Conservation (phyloP, 768 basidiomycete genomes). For the Leucocoprinus sp. region DNA sequence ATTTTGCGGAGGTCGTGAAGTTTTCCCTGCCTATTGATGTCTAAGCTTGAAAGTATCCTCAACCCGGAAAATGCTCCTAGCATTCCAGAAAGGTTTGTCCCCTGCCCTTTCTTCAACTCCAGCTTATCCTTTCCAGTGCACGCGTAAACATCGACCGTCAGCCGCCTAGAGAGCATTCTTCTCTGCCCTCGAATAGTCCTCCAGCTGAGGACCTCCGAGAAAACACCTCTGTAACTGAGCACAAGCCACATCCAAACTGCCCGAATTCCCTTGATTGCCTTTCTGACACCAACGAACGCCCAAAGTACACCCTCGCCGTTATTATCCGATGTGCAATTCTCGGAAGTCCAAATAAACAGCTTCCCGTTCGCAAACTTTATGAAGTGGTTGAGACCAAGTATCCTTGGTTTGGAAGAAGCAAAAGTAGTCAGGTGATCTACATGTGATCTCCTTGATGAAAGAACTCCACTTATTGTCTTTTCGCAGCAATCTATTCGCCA, state of each 20-base stretch:
- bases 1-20: slow-evolving; percentile 12
- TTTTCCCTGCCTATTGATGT: slow-evolving; percentile 30
- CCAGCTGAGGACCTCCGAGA: slow-evolving; percentile 9
- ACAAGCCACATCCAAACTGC: slow-evolving; percentile 66
- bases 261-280: slow-evolving; percentile 73
- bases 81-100: slow-evolving; percentile 33
- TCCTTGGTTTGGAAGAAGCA: slow-evolving; percentile 83
- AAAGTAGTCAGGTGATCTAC: too few species aligned
- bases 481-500: slow-evolving; percentile 80
- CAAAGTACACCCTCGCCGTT: slow-evolving; percentile 79
- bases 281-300: slow-evolving; percentile 69
- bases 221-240: slow-evolving; percentile 24
- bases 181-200: slow-evolving; percentile 6
- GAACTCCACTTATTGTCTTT: neutral
- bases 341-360: slow-evolving; percentile 63
- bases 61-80: slow-evolving; percentile 42
- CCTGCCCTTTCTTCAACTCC: slow-evolving; percentile 5
- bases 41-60: slow-evolving; percentile 46
- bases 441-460: neutral
- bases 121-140: slow-evolving; percentile 19
- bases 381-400: slow-evolving; percentile 84
- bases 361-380: slow-evolving; percentile 82
- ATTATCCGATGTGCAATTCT: slow-evolving; percentile 81
- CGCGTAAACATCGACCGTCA: slow-evolving; percentile 20
- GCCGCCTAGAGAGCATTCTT: slow-evolving; percentile 1